These are phyloP conservation scores for Amanita subjunquillea DNA, from an alignment of 768 basidiomycete genomes.

Conservation along the genomic window DNA sequence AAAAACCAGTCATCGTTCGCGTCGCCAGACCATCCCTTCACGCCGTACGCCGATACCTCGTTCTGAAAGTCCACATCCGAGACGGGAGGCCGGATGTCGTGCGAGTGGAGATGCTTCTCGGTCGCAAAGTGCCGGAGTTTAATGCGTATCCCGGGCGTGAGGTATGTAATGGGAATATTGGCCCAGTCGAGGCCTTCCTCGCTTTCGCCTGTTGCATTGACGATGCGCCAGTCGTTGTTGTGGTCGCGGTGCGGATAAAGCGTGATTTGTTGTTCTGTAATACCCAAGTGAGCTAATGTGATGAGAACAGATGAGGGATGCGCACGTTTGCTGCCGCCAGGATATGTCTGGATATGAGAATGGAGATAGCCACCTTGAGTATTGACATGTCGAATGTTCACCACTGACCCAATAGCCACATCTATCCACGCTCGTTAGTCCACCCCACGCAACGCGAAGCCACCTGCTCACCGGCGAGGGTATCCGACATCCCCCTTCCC, in stretches of 20 bases:
- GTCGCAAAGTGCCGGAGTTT: conserved; percentile 76
- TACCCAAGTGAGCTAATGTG: not conserved
- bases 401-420: conserved; percentile 71
- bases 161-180: conserved; percentile 43
- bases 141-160: conserved; percentile 60
- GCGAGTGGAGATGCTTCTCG: conserved; percentile 85
- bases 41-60: conserved; percentile 92
- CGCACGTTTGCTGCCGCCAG: conserved; percentile 80
- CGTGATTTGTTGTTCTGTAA: conserved; percentile 91
- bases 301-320: not conserved
- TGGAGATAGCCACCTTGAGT: conserved; percentile 99
- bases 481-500: conserved; percentile 87
- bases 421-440: conserved; percentile 32
- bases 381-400: conserved; percentile 84
- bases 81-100: conserved; percentile 89
- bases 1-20: conserved; percentile 90
- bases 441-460: not conserved
- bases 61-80: conserved; percentile 99
- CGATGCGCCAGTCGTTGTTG: conserved; percentile 90
- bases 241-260: conserved; percentile 97
- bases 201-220: conserved; percentile 55
- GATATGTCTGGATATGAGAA: conserved; percentile 87
- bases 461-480: conserved; percentile 61
- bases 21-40: conserved; percentile 77
- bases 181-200: conserved; percentile 33